Evolutionary conservation across 2,329 filamentous ascomycete genomes (phyloP).

Genomic region (Apiospora aurea): DNA sequence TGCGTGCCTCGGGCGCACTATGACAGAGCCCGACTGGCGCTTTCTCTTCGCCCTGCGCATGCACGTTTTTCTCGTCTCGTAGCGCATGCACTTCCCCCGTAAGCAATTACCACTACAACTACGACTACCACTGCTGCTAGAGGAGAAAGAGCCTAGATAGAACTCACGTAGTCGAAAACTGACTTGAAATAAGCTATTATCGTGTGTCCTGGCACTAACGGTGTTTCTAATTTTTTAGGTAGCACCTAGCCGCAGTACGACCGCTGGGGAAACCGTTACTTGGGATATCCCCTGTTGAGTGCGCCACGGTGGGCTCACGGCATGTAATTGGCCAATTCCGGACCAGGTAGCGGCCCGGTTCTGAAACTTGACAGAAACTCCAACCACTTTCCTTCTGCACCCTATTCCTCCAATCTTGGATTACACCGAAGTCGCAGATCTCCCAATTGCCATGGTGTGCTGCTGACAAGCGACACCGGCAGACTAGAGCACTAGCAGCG

Average conservation of each 20-base stretch:
- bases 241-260: background rate
- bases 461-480: background rate
- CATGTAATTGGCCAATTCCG: background rate
- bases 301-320: background rate
- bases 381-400: background rate
- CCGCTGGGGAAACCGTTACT: slow-evolving; percentile 6
- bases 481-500: background rate
- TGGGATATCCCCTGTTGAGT: background rate
- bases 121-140: background rate
- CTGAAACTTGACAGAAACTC: slow-evolving; percentile 12
- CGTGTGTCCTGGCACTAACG: too few relatives aligned
- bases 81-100: background rate
- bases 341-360: background rate
- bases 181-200: background rate
- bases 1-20: slow-evolving; percentile 6
- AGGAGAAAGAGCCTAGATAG: background rate
- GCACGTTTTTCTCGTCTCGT: background rate
- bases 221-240: background rate
- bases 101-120: background rate
- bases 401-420: background rate
- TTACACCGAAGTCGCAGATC: background rate
- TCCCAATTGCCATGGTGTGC: background rate
- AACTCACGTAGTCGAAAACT: background rate
- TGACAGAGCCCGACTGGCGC: slow-evolving; percentile 7
- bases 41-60: background rate